Percentiles rank a stretch among this genome's conserved stretches.
Conservation (phyloP, 2,329 filamentous ascomycete species). For the Nemania bipapillata region DNA sequence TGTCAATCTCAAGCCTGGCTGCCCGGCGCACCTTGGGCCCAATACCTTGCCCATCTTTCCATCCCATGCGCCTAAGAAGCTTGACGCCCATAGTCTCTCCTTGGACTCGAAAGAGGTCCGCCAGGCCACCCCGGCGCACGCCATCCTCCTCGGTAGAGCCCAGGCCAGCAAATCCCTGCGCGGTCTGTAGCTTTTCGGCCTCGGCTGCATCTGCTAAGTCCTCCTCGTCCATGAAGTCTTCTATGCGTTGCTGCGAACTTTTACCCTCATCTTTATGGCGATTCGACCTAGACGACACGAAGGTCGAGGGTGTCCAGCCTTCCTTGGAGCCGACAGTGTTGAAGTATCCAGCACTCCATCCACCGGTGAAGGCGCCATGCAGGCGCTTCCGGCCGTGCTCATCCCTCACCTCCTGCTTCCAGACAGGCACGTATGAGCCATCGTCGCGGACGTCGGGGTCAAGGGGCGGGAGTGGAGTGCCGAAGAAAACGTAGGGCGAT, state of each 20-base stretch:
- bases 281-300: constrained; percentile 87
- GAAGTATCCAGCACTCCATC: constrained; percentile 97
- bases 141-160: constrained; percentile 72
- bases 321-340: constrained; percentile 99
- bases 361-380: constrained; percentile 95
- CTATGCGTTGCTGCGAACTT: constrained; percentile 66
- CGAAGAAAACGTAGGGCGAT: constrained; percentile 81
- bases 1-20: constrained; percentile 70
- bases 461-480: constrained; percentile 82
- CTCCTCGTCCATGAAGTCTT: constrained; percentile 99
- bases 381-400: constrained; percentile 89
- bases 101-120: constrained; percentile 75
- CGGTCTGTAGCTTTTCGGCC: constrained; percentile 76
- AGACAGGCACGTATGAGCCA: constrained; percentile 91
- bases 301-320: constrained; percentile 92
- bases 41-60: constrained; percentile 92
- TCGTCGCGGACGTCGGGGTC: constrained; percentile 84
- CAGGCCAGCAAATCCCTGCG: constrained; percentile 77
- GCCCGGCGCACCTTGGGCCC: constrained; percentile 83
- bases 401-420: constrained; percentile 97
- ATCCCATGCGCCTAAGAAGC: constrained; percentile 90
- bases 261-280: constrained; percentile 71
- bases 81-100: constrained; percentile 89
- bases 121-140: constrained; percentile 63
- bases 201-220: constrained; percentile 89